Evolutionary conservation across 805 yeast species (phyloP), one percentile per base, ranked within the genome.

Genomic region (Tetrapisispora taiwanensis): DNA sequence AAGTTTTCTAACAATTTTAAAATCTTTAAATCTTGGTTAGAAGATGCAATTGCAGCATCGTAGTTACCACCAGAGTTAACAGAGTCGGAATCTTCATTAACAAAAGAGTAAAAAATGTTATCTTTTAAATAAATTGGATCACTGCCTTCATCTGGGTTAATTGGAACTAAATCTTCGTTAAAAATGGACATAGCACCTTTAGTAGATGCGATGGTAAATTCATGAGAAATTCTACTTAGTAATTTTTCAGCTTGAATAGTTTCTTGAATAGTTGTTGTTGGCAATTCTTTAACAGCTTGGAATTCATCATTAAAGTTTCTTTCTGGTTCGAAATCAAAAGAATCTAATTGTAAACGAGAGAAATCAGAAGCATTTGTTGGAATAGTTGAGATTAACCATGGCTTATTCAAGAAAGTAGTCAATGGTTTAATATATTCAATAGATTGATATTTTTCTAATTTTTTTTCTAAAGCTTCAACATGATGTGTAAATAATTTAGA

Each of bases 261-360:
- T 48, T 84, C 88, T 44, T 75, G 75, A 43, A 86, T 63, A 20
- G 74, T 62, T 1, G 70, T 57, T 30, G 71, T 68, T 28, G 87
- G 78, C 48, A 87, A 71, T 51, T 88, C 96, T 49, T 78, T 76
- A 39, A 86, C 72, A 3, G 86, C 72, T 68, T 92, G 97, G 57
- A 79, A 79, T 54, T 92, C 97, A 52, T 84, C 95, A 61, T 88
- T 88, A 84, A 94, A 89, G 55, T 90, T 95, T 55, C 81, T 81
- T 69, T 68, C 49, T 33, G 48, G 39, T 15, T 46, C 45, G 64
- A 75, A 43, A 26, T 50, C 51, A 8, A 50, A 41, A 26, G 55
- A 48, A 20, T 48, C 52, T 42, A 72, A 66, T 65, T 84, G 92
- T 30, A 79, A 62, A 50, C 81, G 71, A 20, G 79, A 74, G 40